Base-by-base conservation (phyloP, 495 filamentous ascomycete species). In the Eremomyces bilateralis region DNA sequence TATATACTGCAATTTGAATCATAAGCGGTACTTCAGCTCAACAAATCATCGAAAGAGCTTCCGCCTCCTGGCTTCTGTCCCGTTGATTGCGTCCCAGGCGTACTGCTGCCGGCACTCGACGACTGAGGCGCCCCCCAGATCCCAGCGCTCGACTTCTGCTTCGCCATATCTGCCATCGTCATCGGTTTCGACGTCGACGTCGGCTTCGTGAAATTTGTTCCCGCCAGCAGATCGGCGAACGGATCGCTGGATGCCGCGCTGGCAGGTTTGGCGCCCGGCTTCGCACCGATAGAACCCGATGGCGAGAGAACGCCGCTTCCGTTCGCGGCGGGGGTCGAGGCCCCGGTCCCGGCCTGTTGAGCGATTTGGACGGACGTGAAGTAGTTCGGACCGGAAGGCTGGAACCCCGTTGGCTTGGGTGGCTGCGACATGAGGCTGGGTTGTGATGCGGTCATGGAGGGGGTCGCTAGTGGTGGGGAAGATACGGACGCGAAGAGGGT, bases 91-190 rank as follows among this genome's bases (percentile, higher is more conserved):
- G 40, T 35, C 1, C 24, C 33, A 4, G 39, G 32, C 15, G 49
- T 37, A 31, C 52, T 25, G 19, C 61, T 46, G 4, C 56, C 53
- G 2, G 61, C 45, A 28, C 62, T 44, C 21, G 69, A 59, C 3
- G 67, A 61, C 13, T 49, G 40, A 36, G 42, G 29, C 11, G 74
- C 64, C 6, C 88, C 88, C 83, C 90, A 97, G 44, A 97, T 80
- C 1, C 84, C 83, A 1, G 81, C 80, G 51, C 72, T 83, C 25
- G 81, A 80, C 61, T 92, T 93, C 53, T 94, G 79, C 61, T 92
- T 92, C 29, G 82, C 85, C 59, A 97, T 76, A 49, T 84, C 80
- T 15, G 81, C 82, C 42, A 97, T 61, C 40, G 73, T 78, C 30
- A 69, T 69, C 6, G 24, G 24, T 13, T 27, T 27, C n/a, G n/a